phyloP scores from a whole-genome alignment of 176 grass and related monocot species.

The Tuctoria greenei region DNA sequence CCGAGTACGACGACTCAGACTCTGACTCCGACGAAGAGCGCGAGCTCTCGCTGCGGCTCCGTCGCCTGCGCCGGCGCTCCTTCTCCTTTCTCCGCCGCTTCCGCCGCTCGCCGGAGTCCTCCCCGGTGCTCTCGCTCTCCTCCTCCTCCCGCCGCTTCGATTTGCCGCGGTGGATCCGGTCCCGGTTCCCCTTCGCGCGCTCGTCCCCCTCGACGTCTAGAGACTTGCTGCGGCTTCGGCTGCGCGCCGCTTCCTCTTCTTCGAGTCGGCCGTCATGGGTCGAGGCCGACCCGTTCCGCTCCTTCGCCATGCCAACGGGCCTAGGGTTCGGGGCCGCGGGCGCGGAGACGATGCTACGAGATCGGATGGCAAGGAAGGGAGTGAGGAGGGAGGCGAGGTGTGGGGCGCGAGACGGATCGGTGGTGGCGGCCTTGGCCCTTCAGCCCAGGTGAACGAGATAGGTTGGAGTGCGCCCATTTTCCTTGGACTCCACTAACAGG shows the following conservation, averaged over 20 bases:
- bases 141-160: constrained; percentile 50
- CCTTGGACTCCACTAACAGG: not conserved
- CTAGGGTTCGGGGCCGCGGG: not conserved
- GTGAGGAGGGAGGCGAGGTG: constrained; percentile 1
- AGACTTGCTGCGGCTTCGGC: constrained; percentile 42
- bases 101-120: constrained; percentile 52
- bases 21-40: constrained; percentile 44
- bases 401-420: constrained; percentile 19
- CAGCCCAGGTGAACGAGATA: not conserved
- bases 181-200: constrained; percentile 34
- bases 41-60: constrained; percentile 56
- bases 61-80: constrained; percentile 39
- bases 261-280: not conserved
- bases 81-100: constrained; percentile 60
- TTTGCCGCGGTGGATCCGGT: constrained; percentile 39
- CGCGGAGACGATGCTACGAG: not conserved
- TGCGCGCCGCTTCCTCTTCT: constrained; percentile 26
- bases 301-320: constrained; percentile 41
- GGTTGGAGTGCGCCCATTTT: not conserved
- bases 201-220: constrained; percentile 32
- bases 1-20: constrained; percentile 60
- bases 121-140: constrained; percentile 41
- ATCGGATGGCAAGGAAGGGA: not conserved
- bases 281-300: constrained; percentile 27
- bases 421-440: not conserved